Evolutionary conservation across 306 rosid species (phyloP).

Genomic region (Quercus berberidifolia): DNA sequence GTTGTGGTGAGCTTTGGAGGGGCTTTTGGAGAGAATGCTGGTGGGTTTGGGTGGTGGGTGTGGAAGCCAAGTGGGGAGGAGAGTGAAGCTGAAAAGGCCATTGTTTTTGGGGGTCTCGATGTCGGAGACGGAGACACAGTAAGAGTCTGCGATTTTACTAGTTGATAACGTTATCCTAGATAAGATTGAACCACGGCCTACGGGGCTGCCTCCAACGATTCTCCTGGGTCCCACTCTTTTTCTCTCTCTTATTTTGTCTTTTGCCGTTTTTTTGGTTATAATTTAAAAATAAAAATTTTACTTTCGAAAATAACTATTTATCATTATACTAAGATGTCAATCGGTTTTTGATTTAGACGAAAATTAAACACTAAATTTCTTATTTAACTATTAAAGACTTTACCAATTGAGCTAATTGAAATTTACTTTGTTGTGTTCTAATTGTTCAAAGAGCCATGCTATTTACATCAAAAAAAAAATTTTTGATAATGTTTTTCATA

Average conservation of each 20-base stretch:
- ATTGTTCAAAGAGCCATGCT: too few relatives aligned
- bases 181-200: conserved; percentile 30
- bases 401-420: fast-evolving
- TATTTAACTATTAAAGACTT: fast-evolving
- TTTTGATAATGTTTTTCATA: too few relatives aligned
- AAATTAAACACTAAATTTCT: fast-evolving
- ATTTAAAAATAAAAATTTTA: too few relatives aligned
- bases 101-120: too few relatives aligned
- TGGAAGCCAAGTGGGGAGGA: conserved; percentile 16
- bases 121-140: too few relatives aligned
- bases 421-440: fast-evolving
- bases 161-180: conserved; percentile 29
- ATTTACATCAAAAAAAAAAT: too few relatives aligned
- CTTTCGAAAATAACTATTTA: too few relatives aligned
- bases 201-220: too few relatives aligned
- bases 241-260: too few relatives aligned
- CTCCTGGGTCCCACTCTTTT: too few relatives aligned
- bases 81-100: background rate
- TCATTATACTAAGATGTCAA: too few relatives aligned
- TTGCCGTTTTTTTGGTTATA: too few relatives aligned
- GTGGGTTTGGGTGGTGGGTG: conserved; percentile 10
- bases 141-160: background rate
- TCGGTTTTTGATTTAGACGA: fast-evolving
- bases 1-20: conserved; percentile 28
- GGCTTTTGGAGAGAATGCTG: conserved; percentile 11